Base-by-base conservation (phyloP, 148 eudicot genomes). In the Camellia lanceoleosa region DNA sequence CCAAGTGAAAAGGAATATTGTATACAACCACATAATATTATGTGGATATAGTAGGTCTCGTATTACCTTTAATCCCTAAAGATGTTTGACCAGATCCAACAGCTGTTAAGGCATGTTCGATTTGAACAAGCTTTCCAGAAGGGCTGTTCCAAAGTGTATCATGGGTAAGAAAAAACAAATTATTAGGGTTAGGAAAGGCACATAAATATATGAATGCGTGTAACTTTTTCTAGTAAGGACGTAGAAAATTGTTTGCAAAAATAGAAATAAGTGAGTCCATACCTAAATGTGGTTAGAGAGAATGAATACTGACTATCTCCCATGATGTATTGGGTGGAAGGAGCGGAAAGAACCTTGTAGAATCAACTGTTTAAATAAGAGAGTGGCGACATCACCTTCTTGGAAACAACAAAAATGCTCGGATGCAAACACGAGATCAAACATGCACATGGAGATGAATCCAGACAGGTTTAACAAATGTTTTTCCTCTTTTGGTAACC, bases 211-310 rank as follows among this genome's bases (percentile, higher is more conserved):
- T 0, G 56, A 9, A 9, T 61, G 51, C 41, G 7, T 2, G 18
- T 14, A 43, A 69, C 19, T n/a, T 62, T 19, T 5, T 12, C 11
- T 20, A 73, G 30, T 46, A 62, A 2, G 58, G 5, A 11, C 1
- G 63, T 2, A 77, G 54, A 19, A 23, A 12, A 14, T 13, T 1
- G 5, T 4, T 16, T 52, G 14, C 42, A 42, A 5, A 44, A 9
- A 76, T 41, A 9, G 8, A 59, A n/a, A 59, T 23, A 23, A 23
- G 23, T 59, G 52, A 51, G 46, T 62, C 6, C 47, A 47, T 84
- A 91, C 98, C 97, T 92, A 92, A 94, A 94, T 83, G 98, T 94
- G 74, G 98, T 94, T 79, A 95, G 99, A 80, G 99, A 95, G 80
- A 95, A 95, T 2, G 99, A 95, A 83, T 95, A 95, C 74, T 95